Evolutionary conservation across 805 yeast species (phyloP), one percentile per base, ranked within the genome.

Genomic region (Schwanniomyces occidentalis): DNA sequence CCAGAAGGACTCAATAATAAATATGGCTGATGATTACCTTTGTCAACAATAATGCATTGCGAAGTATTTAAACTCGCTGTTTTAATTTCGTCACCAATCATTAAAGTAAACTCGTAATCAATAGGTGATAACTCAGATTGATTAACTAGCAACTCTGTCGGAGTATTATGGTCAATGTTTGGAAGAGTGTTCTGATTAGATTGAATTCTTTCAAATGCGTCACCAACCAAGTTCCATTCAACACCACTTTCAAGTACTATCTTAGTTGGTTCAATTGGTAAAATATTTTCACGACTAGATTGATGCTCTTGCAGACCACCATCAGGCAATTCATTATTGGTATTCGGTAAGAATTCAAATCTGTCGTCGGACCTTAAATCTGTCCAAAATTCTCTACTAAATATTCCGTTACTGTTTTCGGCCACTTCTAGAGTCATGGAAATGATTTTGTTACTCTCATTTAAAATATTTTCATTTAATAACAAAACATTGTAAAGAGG

Each of bases 1-100:
- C 66, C 77, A 2, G 65, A 40, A n/a, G 60, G 57, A 35, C 57
- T 69, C 4, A 71, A 26, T 26, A 71, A 46, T 2, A 70, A 24
- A 34, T 70, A 71, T 4, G 75, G 73, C 9, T 49, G 53, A 24
- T 55, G 54, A 9, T 43, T 48, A 3, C 46, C 50, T 8, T 52
- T 44, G 24, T 61, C 57, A 17, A 69, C 75, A 5, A 71, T 40
- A 8, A 71, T 67, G 43, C 75, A 69, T 30, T 71, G 73, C 16
- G 69, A 66, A 0, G 69, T 51, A 28, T 57, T 57, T 34, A 71
- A 51, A 2, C 38, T 37, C 2, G 54, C 58, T 4, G 17, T 30
- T 17, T 38, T 30, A 8, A 32, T 35, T 4, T 34, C 37, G 8
- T 49, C 59, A 5, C 29, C 48, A 12, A 41, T 34, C 8, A 37